A percentile compares a stretch with the other conserved stretches of the same genome.
These are phyloP conservation scores for Suhomyces sp. DNA, from an alignment of 805 yeast species.

Conservation along the genomic window DNA sequence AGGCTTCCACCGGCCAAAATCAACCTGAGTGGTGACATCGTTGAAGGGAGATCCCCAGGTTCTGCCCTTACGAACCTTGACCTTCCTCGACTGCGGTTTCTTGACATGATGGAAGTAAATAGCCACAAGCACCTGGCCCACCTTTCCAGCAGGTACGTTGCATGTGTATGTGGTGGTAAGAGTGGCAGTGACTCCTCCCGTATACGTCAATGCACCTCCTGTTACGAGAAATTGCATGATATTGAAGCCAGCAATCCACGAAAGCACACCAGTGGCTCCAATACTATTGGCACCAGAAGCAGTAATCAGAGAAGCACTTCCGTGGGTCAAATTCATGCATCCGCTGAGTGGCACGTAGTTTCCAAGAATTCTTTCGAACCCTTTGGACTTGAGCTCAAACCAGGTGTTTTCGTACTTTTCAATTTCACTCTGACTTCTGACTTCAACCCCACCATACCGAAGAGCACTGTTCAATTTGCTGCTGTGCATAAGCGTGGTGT, in stretches of 20 bases:
- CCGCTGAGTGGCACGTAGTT: conserved; percentile 17
- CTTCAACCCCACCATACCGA: conserved; percentile 10
- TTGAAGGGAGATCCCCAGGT: conserved; percentile 1
- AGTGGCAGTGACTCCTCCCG: conserved; percentile 8
- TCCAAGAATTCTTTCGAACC: no score
- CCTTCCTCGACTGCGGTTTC: conserved; percentile 12
- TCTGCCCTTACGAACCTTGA: conserved; percentile 7
- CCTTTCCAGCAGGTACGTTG: conserved; percentile 14
- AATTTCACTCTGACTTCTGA: not conserved
- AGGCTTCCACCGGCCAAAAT: no score
- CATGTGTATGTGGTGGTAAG: conserved; percentile 16
- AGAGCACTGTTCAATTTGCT: conserved; percentile 17
- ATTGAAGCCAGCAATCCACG: no score
- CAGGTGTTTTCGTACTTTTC: conserved; percentile 12
- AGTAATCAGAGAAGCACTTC: conserved; percentile 20
- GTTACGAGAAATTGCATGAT: no score
- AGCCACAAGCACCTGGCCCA: conserved; percentile 22
- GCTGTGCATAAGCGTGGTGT: conserved; percentile 14
- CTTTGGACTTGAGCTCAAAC: conserved; percentile 18
- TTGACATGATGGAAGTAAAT: conserved; percentile 14
- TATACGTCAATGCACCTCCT: no score
- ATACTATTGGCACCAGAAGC: no score
- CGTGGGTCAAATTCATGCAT: conserved; percentile 17
- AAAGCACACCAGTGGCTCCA: no score
- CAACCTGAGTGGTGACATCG: no score